Evolutionary conservation across 2,329 filamentous ascomycete species (phyloP), one percentile per base, ranked within the genome.

Genomic region (Penicillium sp.): DNA sequence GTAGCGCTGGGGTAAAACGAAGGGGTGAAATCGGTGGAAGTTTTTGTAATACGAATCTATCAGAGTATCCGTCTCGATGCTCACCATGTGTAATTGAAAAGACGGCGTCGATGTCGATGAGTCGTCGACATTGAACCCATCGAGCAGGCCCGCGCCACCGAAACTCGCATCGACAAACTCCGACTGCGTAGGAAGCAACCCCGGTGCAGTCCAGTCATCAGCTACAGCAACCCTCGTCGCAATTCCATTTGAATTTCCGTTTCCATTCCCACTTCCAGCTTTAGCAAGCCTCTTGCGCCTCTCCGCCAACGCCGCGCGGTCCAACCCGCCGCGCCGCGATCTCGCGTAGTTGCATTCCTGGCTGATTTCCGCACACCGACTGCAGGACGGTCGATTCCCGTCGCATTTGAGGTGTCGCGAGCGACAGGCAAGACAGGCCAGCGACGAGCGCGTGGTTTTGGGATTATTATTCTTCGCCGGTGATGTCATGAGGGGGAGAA

Each of bases 381-480:
- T 73, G 61, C 81, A 83, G 19, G 68, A 68, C 30, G 82, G 82
- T 60, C 73, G 74, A 49, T 73, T 76, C 44, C 78, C 81, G 64
- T 83, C 82, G 65, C 81, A 84, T 73, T 81, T 82, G 35, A 82
- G 72, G 70, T 79, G 79, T 31, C 75, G 77, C 60, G 69, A 75
- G 55, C 75, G 78, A 60, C 75, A 77, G 8, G 72, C 68, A 11
- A 73, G 35, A 55, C 74, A 77, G 48, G 70, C 71, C 21, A 72
- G 61, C 1, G 70, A 70, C 21, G 67, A 67, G 38, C 68, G 68
- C 7, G 64, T 66, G 7, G 62, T 61, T 41, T 64, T 49, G 15
- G 56, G 9, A 50, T 64, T 49, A 11, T 50, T 9, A 53, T 61
- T 61, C 11, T 49, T 47, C 5, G 55, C n/a, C 3, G 49, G 23